These are phyloP conservation scores for Coniochaeta pulveracea DNA, from an alignment of 2,329 filamentous ascomycete genomes.

Conservation along the genomic window DNA sequence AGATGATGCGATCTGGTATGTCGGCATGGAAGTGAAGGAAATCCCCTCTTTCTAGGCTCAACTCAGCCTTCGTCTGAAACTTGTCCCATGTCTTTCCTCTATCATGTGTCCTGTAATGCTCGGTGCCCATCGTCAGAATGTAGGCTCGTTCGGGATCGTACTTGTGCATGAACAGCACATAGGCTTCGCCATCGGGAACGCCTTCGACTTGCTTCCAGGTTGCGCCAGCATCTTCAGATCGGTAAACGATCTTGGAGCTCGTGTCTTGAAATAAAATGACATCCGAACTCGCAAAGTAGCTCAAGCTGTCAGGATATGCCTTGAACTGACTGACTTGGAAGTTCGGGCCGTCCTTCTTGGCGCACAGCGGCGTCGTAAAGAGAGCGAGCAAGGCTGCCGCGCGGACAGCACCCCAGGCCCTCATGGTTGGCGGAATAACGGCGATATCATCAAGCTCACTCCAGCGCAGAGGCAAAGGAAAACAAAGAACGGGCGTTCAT, in stretches of 20 bases:
- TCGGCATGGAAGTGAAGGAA: conserved; percentile 68
- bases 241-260: conserved; percentile 53
- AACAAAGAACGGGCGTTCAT: conserved; percentile 2
- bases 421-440: conserved; percentile 36
- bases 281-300: conserved; percentile 88
- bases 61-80: conserved; percentile 53
- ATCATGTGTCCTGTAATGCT: conserved; percentile 77
- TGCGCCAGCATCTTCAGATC: conserved; percentile 70
- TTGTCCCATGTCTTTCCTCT: conserved; percentile 69
- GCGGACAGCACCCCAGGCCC: conserved; percentile 33
- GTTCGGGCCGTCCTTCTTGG: conserved; percentile 54
- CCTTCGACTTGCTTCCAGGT: conserved; percentile 59
- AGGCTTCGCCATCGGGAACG: conserved; percentile 50
- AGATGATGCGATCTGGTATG: conserved; percentile 77
- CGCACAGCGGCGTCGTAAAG: conserved; percentile 24
- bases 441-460: conserved; percentile 34
- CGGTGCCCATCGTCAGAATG: conserved; percentile 55
- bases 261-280: conserved; percentile 65
- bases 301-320: conserved; percentile 54
- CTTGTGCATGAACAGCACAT: conserved; percentile 62
- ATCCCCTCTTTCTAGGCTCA: conserved; percentile 38
- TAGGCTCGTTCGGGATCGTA: conserved; percentile 73
- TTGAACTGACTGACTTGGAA: conserved; percentile 57
- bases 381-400: conserved; percentile 35
- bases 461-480: conserved; percentile 4